A percentile compares a stretch with the other conserved stretches of the same genome.
These are phyloP conservation scores for Solanum hybrid DNA, from an alignment of 305 asterid genomes.

Conservation along the genomic window DNA sequence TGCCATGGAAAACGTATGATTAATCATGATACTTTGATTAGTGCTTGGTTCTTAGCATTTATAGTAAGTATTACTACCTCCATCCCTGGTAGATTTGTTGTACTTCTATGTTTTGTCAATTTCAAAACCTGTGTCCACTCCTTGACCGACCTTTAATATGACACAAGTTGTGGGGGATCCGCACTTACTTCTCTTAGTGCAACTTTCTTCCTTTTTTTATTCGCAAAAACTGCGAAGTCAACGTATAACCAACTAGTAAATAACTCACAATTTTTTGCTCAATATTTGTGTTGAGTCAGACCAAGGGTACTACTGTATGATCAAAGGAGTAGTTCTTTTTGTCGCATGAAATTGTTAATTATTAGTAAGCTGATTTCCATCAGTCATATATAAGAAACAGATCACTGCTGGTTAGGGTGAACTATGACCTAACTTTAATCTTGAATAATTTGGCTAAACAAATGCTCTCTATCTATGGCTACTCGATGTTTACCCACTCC, in stretches of 20 bases:
- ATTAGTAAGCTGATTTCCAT: not conserved
- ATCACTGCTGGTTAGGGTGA: not conserved
- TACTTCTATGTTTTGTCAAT: not conserved
- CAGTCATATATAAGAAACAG: not conserved
- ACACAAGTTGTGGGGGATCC: not conserved
- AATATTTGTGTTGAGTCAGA: not conserved
- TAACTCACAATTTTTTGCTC: not conserved
- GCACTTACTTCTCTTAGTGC: not conserved
- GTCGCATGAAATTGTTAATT: not conserved
- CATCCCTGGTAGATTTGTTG: not conserved
- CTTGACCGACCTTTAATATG: not conserved
- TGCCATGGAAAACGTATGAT: not conserved
- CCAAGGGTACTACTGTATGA: not conserved
- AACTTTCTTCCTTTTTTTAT: not conserved
- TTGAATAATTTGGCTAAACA: not conserved
- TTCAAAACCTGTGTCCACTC: not conserved
- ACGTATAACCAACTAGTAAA: not conserved
- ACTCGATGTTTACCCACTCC: not conserved
- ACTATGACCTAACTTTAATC: not conserved
- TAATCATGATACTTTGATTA: not conserved
- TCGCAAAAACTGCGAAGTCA: not conserved
- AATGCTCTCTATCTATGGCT: not conserved
- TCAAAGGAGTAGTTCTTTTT: not conserved
- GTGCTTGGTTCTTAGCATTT: not conserved
- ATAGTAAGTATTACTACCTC: not conserved